Conservation (phyloP, 257 asterid species). For the Leonotis leonurus region DNA sequence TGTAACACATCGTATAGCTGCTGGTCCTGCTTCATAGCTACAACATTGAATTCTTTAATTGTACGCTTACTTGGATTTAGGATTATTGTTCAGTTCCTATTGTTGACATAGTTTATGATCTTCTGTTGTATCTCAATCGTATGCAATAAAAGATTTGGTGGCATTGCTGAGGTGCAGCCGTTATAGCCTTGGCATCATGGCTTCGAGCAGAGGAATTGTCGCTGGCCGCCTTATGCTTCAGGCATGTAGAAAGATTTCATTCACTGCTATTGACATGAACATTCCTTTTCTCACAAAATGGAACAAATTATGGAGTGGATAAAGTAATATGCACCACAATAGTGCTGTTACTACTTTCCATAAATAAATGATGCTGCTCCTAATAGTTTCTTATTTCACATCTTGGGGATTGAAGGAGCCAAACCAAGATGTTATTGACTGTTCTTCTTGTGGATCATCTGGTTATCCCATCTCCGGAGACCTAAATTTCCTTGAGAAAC, state of each 20-base stretch:
- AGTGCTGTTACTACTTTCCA: background rate
- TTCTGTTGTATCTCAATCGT: background rate
- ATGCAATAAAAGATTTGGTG: slow-evolving; percentile 54
- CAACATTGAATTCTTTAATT: too few relatives aligned
- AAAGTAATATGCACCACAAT: too few relatives aligned
- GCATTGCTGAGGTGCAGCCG: slow-evolving; percentile 88
- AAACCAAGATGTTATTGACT: slow-evolving; percentile 59
- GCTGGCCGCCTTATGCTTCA: slow-evolving; percentile 82
- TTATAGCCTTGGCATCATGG: slow-evolving; percentile 85
- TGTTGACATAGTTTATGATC: background rate
- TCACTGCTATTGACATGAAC: background rate
- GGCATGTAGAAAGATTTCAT: slow-evolving; percentile 29
- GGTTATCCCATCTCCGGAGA: slow-evolving; percentile 91
- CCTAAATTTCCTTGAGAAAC: slow-evolving; percentile 49
- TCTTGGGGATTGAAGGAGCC: slow-evolving; percentile 52
- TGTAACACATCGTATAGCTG: background rate
- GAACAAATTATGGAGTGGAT: background rate
- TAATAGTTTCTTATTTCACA: background rate
- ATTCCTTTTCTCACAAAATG: background rate
- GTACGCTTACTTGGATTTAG: too few relatives aligned
- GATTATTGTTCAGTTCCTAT: background rate
- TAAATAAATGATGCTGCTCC: background rate
- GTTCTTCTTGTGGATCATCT: slow-evolving; percentile 79
- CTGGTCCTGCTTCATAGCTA: too few relatives aligned
- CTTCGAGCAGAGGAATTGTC: slow-evolving; percentile 82